Percentiles rank a stretch among this genome's conserved stretches.
Evolutionary conservation across 2,329 filamentous ascomycete species (phyloP).

Genomic region (Cadophora sp.): DNA sequence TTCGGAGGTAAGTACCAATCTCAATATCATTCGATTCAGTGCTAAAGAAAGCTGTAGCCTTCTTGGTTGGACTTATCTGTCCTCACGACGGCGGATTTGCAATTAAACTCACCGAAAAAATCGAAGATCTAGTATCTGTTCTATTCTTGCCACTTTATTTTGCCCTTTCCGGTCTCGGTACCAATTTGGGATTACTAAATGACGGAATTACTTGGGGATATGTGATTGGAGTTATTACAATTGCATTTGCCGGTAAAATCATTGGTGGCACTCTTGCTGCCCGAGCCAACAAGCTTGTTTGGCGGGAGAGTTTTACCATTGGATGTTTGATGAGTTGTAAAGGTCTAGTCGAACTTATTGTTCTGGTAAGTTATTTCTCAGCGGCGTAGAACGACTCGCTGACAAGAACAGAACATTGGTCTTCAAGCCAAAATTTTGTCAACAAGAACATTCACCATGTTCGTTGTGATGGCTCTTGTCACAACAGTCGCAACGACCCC

Average conservation of each 20-base stretch:
- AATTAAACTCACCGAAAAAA: constrained; percentile 90
- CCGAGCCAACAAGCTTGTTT: constrained; percentile 76
- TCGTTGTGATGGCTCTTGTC: constrained; percentile 90
- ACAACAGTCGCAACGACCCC: constrained; percentile 88
- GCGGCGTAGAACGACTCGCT: constrained; percentile 5
- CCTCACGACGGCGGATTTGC: constrained; percentile 90
- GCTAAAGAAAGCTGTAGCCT: constrained; percentile 57
- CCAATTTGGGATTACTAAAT: constrained; percentile 83
- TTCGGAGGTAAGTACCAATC: constrained; percentile 63
- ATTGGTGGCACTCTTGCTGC: constrained; percentile 83
- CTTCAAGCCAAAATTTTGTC: constrained; percentile 84
- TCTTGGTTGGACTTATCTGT: constrained; percentile 87
- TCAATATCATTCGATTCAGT: background rate
- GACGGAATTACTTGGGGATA: constrained; percentile 88
- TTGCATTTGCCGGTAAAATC: constrained; percentile 88
- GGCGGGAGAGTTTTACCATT: constrained; percentile 89
- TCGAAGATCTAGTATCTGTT: constrained; percentile 87
- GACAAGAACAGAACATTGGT: constrained; percentile 69
- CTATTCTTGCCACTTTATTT: constrained; percentile 93
- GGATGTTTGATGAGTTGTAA: constrained; percentile 96
- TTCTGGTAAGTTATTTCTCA: constrained; percentile 69
- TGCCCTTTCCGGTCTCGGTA: constrained; percentile 87
- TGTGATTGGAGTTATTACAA: constrained; percentile 79
- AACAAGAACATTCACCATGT: constrained; percentile 85
- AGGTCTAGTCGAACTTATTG: constrained; percentile 91